phyloP scores from a whole-genome alignment of 192 early-diverging fungal genomes.

The Thoreauomyces humboldtii region DNA sequence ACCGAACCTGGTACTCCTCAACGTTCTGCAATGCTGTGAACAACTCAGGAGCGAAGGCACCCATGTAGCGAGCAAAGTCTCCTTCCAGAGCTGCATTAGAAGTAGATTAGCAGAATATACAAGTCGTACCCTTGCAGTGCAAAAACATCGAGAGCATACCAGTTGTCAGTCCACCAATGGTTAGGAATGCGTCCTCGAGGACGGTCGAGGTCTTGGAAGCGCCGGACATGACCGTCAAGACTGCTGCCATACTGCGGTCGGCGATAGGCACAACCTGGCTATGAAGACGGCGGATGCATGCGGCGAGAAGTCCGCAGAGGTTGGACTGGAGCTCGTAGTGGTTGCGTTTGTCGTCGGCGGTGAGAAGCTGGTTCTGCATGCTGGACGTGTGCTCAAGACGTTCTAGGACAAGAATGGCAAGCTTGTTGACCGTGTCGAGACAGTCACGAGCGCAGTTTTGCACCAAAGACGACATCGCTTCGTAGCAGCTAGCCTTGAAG shows the following conservation, averaged over 20 bases:
- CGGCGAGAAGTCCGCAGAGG: conserved; percentile 85
- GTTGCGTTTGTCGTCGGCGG: conserved; percentile 74
- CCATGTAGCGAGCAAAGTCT: conserved; percentile 87
- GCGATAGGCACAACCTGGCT: conserved; percentile 69
- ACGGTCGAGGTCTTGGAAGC: conserved; percentile 78
- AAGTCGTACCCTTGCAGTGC: not conserved
- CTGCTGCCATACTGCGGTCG: conserved; percentile 86
- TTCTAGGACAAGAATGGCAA: conserved; percentile 73
- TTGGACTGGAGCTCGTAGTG: conserved; percentile 90
- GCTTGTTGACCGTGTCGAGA: conserved; percentile 67
- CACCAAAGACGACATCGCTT: conserved; percentile 84
- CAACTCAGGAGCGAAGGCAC: conserved; percentile 80
- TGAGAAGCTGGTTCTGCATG: conserved; percentile 70
- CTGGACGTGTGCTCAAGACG: conserved; percentile 75
- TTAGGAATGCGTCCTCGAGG: conserved; percentile 90
- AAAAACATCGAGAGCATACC: conserved; percentile 48
- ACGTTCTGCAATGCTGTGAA: conserved; percentile 80
- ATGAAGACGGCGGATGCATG: conserved; percentile 72
- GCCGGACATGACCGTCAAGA: conserved; percentile 73
- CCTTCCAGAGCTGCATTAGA: conserved; percentile 64
- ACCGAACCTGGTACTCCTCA: conserved; percentile 66
- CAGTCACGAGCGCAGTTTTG: conserved; percentile 62
- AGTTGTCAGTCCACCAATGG: conserved; percentile 80
- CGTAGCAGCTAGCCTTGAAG: conserved; percentile 88
- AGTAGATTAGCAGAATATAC: too few species aligned